phyloP scores from a whole-genome alignment of 2,329 filamentous ascomycete species.

The Ophidiomyces ophidiicola region DNA sequence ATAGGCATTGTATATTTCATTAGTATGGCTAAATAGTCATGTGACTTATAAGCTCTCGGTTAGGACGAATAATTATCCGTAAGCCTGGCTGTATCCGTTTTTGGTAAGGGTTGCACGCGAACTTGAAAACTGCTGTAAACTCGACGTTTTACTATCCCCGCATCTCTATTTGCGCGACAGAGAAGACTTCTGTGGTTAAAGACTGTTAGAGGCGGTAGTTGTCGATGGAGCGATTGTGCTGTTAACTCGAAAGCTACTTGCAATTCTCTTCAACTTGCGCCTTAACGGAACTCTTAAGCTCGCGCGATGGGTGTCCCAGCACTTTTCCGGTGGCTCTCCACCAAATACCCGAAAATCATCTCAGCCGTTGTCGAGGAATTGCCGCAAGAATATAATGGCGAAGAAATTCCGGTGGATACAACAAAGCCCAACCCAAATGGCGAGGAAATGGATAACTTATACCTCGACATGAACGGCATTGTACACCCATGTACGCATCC shows the following conservation, averaged over 20 bases:
- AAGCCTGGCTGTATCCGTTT: neutral
- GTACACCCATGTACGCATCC: slow-evolving; percentile 98
- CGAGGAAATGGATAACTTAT: slow-evolving; percentile 95
- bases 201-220: no score
- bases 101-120: slow-evolving; percentile 7
- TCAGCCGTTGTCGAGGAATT: slow-evolving; percentile 79
- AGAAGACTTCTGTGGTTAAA: neutral
- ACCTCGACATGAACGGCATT: slow-evolving; percentile 98
- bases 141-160: neutral
- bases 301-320: slow-evolving; percentile 77
- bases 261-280: no score
- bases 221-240: no score
- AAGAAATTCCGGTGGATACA: slow-evolving; percentile 70
- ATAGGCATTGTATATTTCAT: no score
- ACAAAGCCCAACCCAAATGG: slow-evolving; percentile 85
- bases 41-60: no score
- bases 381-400: slow-evolving; percentile 70
- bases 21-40: no score
- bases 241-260: no score
- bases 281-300: neutral
- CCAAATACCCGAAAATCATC: slow-evolving; percentile 96
- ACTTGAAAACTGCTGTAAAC: neutral
- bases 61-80: neutral
- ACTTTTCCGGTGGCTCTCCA: slow-evolving; percentile 90
- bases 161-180: neutral